Percentiles rank a stretch among this genome's conserved stretches.
These are phyloP conservation scores for Exophiala sideris DNA, from an alignment of 2,329 filamentous ascomycete genomes.

Conservation along the genomic window DNA sequence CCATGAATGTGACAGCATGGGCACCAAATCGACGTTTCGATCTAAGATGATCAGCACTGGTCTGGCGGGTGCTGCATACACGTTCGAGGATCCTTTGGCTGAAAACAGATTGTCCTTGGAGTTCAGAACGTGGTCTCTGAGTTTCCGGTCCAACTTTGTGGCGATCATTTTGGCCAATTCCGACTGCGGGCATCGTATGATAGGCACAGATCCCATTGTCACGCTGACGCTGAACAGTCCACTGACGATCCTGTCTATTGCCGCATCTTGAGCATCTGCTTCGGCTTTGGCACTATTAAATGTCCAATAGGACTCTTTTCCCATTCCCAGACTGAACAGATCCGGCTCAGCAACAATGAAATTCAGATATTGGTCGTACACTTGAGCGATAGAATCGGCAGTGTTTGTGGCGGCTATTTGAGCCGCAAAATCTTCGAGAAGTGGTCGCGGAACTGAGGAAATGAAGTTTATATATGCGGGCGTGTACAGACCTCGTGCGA, in stretches of 20 bases:
- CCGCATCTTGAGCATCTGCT: constrained; percentile 81
- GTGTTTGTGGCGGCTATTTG: constrained; percentile 82
- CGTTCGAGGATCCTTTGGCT: constrained; percentile 53
- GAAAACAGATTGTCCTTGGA: constrained; percentile 98
- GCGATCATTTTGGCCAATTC: constrained; percentile 93
- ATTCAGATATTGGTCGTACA: constrained; percentile 96
- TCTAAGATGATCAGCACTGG: constrained; percentile 93
- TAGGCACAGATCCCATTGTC: constrained; percentile 96
- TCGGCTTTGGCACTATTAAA: constrained; percentile 71
- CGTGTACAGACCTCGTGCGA: constrained; percentile 82
- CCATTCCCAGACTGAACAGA: constrained; percentile 89
- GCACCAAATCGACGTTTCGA: constrained; percentile 89
- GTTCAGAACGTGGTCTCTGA: constrained; percentile 93
- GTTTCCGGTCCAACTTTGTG: constrained; percentile 88
- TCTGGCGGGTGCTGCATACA: constrained; percentile 65
- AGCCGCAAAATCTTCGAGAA: constrained; percentile 91
- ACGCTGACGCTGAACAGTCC: constrained; percentile 97
- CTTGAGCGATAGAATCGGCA: constrained; percentile 82
- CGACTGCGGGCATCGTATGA: constrained; percentile 90
- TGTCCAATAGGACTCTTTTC: constrained; percentile 90
- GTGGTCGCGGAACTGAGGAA: constrained; percentile 81
- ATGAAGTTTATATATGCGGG: constrained; percentile 97
- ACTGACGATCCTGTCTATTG: constrained; percentile 88
- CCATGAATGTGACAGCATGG: constrained; percentile 98
- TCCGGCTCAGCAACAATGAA: constrained; percentile 96